These are phyloP conservation scores for Spatholobus suberectus DNA, from an alignment of 306 rosid genomes.

Conservation along the genomic window DNA sequence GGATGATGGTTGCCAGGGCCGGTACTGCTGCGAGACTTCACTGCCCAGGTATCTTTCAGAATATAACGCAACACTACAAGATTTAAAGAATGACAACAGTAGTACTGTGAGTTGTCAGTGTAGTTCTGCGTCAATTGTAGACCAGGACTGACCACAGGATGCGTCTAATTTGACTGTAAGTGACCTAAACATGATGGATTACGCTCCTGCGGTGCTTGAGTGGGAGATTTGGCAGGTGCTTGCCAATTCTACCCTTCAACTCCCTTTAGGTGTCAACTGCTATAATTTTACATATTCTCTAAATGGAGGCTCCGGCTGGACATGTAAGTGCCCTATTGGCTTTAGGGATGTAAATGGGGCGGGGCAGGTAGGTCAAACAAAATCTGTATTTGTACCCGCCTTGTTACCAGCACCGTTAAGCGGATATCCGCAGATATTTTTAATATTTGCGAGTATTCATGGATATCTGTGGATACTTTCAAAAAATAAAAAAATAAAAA, in stretches of 20 bases:
- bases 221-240: slow-evolving; percentile 26
- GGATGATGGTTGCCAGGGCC: slow-evolving; percentile 20
- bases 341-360: too few relatives aligned
- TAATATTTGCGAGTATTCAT: too few relatives aligned
- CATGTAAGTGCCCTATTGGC: too few relatives aligned
- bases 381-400: too few relatives aligned
- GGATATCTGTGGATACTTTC: too few relatives aligned
- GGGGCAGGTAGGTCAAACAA: too few relatives aligned
- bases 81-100: too few relatives aligned
- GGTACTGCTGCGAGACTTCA: slow-evolving; percentile 16
- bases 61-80: background rate
- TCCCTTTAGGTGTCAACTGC: background rate
- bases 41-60: background rate
- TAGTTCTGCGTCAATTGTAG: background rate
- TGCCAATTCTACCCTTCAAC: background rate
- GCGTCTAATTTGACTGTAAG: background rate
- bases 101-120: background rate
- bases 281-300: background rate
- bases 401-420: too few relatives aligned
- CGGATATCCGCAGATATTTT: too few relatives aligned
- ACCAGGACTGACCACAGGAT: background rate
- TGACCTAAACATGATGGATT: background rate
- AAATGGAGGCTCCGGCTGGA: too few relatives aligned
- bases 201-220: slow-evolving; percentile 13
- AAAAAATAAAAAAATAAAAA: too few relatives aligned